phyloP scores from a whole-genome alignment of 108 stramenopile species.

The Seminavis robusta region DNA sequence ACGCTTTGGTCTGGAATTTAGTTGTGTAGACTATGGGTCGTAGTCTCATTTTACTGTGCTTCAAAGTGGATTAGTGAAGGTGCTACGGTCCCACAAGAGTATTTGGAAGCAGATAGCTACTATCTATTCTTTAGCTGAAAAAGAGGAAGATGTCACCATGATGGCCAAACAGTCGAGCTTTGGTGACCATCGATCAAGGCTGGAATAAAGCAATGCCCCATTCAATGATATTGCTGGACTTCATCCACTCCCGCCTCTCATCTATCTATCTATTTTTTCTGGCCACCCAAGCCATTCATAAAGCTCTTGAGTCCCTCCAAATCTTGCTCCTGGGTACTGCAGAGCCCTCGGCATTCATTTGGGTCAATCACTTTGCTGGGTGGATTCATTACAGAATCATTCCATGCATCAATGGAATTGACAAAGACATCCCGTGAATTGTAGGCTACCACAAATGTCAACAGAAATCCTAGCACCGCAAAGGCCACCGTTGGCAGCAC shows the following conservation, averaged over 20 bases:
- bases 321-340: conserved; percentile 3
- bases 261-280: background rate
- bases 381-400: background rate
- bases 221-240: no score
- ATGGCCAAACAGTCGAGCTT: no score
- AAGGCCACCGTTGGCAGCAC: conserved; percentile 63
- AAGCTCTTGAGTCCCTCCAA: conserved; percentile 4
- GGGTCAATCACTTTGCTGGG: background rate
- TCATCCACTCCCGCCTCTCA: no score
- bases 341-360: conserved; percentile 10
- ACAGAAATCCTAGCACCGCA: conserved; percentile 56
- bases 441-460: conserved; percentile 53
- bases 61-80: no score
- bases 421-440: conserved; percentile 20
- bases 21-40: no score
- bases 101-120: no score
- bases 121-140: no score
- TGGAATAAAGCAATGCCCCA: no score
- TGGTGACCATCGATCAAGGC: no score
- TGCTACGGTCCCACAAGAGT: no score
- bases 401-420: conserved; percentile 1
- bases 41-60: no score
- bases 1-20: background rate
- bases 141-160: background rate
- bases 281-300: conserved; percentile 13